Percentiles rank a stretch among this genome's conserved stretches.
phyloP scores from a whole-genome alignment of 345 rosid genomes.

The Hibiscus tridactylites region DNA sequence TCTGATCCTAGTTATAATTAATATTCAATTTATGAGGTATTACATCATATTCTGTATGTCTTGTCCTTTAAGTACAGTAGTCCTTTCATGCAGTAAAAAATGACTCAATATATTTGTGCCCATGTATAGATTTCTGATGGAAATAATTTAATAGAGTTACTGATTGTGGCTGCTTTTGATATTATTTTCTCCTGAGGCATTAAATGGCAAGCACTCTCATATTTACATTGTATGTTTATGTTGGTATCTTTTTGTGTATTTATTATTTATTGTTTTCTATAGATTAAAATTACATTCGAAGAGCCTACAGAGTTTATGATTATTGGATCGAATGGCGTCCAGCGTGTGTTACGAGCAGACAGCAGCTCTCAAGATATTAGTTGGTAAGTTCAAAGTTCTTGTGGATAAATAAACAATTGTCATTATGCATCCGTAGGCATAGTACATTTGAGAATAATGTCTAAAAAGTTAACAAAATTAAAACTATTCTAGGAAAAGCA shows the following conservation, averaged over 20 bases:
- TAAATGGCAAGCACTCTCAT: background rate
- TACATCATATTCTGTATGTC: background rate
- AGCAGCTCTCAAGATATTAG: constrained; percentile 38
- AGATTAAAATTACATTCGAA: constrained; percentile 68
- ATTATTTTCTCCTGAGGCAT: background rate
- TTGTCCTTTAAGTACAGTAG: background rate
- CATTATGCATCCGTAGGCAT: background rate
- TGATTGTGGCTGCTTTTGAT: background rate
- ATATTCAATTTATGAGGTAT: background rate
- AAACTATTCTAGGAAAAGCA: background rate
- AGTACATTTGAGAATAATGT: background rate
- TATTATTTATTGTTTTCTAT: constrained; percentile 11
- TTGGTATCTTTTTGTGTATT: background rate
- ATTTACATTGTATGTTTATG: background rate
- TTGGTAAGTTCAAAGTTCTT: constrained; percentile 37
- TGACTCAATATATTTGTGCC: background rate
- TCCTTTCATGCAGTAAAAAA: background rate
- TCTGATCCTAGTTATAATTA: background rate
- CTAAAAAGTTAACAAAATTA: background rate
- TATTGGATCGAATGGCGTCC: constrained; percentile 37
- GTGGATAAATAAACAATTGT: background rate
- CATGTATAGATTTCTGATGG: background rate
- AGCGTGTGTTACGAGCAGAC: constrained; percentile 52
- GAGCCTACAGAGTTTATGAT: constrained; percentile 52
- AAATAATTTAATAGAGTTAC: background rate